Percentiles rank a stretch among this genome's conserved stretches.
phyloP scores from a whole-genome alignment of 1,139 yeast genomes.

The Yamadazyma kanchanaburiensis region DNA sequence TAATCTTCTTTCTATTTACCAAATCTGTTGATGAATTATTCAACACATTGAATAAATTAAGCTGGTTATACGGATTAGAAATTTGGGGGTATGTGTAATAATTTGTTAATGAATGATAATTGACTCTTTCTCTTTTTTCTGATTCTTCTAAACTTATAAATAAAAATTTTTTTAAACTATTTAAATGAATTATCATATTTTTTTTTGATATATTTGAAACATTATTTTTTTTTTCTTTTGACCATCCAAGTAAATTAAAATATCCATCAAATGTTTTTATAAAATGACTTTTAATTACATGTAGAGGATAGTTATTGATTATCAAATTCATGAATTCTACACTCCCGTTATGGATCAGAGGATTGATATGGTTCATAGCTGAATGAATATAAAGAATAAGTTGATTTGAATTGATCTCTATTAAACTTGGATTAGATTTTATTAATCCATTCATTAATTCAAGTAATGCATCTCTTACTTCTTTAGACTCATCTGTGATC shows the following conservation, averaged over 20 bases:
- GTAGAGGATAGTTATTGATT: constrained; percentile 42
- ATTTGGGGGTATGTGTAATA: constrained; percentile 51
- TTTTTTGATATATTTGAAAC: constrained; percentile 16
- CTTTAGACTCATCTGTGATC: constrained; percentile 56
- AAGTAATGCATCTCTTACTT: constrained; percentile 62
- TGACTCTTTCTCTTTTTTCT: constrained; percentile 3
- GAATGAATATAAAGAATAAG: constrained; percentile 77
- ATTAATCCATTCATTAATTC: constrained; percentile 52
- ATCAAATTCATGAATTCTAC: constrained; percentile 59
- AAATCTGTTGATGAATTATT: constrained; percentile 47
- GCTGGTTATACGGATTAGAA: constrained; percentile 51
- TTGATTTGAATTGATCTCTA: constrained; percentile 64
- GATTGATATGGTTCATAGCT: constrained; percentile 90
- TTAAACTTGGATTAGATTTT: constrained; percentile 48
- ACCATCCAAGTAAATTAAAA: constrained; percentile 64
- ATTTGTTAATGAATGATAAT: constrained; percentile 42
- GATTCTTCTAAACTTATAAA: constrained; percentile 19
- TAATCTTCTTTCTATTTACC: constrained; percentile 55
- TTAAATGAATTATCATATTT: constrained; percentile 43
- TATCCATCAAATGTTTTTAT: constrained; percentile 55
- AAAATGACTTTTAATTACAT: constrained; percentile 56
- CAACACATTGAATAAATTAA: constrained; percentile 46
- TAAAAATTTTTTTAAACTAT: constrained; percentile 32
- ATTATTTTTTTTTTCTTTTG: constrained; percentile 36
- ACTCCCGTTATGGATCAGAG: constrained; percentile 69